Evolutionary conservation across 2,329 filamentous ascomycete species (phyloP), one percentile per base, ranked within the genome.

Genomic region (Cladophialophora psammophila): DNA sequence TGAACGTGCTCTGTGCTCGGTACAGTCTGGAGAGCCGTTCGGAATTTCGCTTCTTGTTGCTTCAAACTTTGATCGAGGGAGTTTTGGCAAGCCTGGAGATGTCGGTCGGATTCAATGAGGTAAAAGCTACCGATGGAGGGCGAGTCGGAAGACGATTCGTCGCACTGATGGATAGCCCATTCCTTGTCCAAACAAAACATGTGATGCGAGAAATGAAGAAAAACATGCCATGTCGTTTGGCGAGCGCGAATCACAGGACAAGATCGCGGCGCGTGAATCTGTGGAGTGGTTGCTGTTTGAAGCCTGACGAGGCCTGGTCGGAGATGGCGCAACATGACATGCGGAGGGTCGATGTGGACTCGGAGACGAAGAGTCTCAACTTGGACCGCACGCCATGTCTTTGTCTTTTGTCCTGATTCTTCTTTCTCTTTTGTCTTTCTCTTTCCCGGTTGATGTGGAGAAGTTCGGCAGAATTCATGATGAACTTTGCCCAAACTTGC

Each of bases 181-280:
- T 8, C 13, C 40, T 50, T 12, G 5, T 26, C 12, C 45, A 9
- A 50, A 26, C 12, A 6, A 26, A 50, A 3, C 45, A 50, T 50
- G 18, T 3, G 26, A 50, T 10, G 18, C 18, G 9, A 26, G 45
- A 31, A 8, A 50, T n/a, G 15, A 42, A n/a, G 40, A 18, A 42
- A 50, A 50, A 26, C 18, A 12, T 60, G 57, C 40, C 18, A 50
- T 55, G 36, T 35, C 40, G 36, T 32, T n/a, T 32, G 26, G 40
- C 6, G 57, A 60, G 57, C 57, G 45, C 57, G 57, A 60, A 60
- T 60, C 57, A 60, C 2, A 32, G 3, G 40, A 31, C 26, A 8
- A 7, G 57, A 38, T 34, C 40, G 20, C 15, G 9, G 57, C 57
- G 20, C 57, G 57, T 60, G 57, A 60, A 60, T 32, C 9, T 6